A percentile compares a stretch with the other conserved stretches of the same genome.
Evolutionary conservation across 2,329 filamentous ascomycete species (phyloP).

Genomic region (Phyllosticta citriasiana): DNA sequence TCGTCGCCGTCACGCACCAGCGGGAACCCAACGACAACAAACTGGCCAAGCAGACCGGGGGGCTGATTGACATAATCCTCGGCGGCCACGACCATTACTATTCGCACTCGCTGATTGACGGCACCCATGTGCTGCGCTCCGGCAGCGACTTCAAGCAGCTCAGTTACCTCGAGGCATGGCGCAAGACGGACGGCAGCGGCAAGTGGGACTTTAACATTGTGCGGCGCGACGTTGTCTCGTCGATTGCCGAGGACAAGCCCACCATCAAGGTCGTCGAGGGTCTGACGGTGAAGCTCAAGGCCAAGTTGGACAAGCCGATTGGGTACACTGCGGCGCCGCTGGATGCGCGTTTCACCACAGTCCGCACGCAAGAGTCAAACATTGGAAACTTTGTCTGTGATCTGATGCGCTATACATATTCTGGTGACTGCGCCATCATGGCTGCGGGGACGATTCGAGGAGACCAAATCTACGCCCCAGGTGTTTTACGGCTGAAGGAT

Average conservation of each 20-base stretch:
- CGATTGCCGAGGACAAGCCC: constrained; percentile 52
- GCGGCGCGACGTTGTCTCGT: constrained; percentile 61
- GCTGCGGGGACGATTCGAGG: constrained; percentile 77
- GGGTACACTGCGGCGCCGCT: constrained; percentile 75
- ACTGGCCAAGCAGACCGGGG: constrained; percentile 61
- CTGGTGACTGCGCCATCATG: constrained; percentile 74
- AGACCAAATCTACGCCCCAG: constrained; percentile 79
- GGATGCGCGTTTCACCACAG: constrained; percentile 78
- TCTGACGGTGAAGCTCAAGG: constrained; percentile 62
- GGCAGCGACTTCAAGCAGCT: constrained; percentile 89
- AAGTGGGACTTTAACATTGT: constrained; percentile 73
- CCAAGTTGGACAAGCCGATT: constrained; percentile 70
- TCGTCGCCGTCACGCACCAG: constrained; percentile 76
- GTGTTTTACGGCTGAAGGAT: constrained; percentile 66
- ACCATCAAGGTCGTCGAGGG: constrained; percentile 55
- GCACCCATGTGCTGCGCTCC: constrained; percentile 74
- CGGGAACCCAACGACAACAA: constrained; percentile 85
- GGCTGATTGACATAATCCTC: constrained; percentile 72
- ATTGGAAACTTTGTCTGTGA: constrained; percentile 87
- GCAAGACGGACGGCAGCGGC: constrained; percentile 36
- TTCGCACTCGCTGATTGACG: constrained; percentile 62
- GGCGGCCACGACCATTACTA: constrained; percentile 91
- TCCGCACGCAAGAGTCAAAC: constrained; percentile 69
- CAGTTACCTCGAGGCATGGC: constrained; percentile 72
- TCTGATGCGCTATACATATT: constrained; percentile 76